phyloP scores from a whole-genome alignment of 495 filamentous ascomycete species.

The Penicillium fimorum region DNA sequence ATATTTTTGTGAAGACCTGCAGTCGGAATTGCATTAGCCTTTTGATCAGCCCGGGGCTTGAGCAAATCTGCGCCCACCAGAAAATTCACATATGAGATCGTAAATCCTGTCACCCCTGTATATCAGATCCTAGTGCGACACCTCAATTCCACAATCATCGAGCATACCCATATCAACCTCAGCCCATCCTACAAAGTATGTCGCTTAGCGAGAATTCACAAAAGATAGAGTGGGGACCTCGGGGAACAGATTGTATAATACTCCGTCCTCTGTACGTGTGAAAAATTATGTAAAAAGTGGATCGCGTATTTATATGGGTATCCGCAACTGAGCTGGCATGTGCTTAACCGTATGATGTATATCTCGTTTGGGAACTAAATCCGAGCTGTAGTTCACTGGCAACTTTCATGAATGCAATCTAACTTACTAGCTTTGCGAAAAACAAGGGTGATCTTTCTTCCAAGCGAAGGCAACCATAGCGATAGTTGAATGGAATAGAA shows the following conservation, averaged over 20 bases:
- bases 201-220: background rate
- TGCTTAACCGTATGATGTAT: background rate
- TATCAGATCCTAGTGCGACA: background rate
- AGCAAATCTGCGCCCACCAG: background rate
- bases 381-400: background rate
- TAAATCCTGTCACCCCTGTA: background rate
- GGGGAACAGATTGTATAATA: background rate
- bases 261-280: background rate
- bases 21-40: background rate
- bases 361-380: background rate
- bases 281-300: background rate
- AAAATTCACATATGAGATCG: background rate
- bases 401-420: background rate
- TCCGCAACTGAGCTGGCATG: background rate
- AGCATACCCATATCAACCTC: background rate
- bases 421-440: background rate
- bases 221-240: background rate
- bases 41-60: background rate
- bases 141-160: background rate
- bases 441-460: background rate
- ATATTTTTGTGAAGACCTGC: slow-evolving; percentile 18
- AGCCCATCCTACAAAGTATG: background rate
- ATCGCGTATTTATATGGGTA: background rate
- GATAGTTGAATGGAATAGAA: background rate
- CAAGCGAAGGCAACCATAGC: background rate